phyloP scores from a whole-genome alignment of 345 rosid species.

The Citropsis articulata region DNA sequence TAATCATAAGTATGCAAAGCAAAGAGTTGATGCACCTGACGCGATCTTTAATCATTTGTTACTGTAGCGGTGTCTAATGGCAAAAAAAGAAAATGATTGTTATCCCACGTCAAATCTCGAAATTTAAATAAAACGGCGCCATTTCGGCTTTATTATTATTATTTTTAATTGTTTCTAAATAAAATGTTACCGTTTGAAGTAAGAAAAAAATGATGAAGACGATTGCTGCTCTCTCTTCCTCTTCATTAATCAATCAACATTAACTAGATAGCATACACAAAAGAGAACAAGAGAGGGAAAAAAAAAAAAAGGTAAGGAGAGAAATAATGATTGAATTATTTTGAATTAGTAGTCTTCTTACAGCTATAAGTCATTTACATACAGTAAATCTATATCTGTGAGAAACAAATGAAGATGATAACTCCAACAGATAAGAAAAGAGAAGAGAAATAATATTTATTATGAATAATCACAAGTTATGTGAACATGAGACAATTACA shows the following conservation, averaged over 20 bases:
- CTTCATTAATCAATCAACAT: too few relatives aligned
- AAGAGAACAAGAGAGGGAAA: background rate
- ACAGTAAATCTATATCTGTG: background rate
- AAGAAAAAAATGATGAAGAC: too few relatives aligned
- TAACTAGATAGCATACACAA: background rate
- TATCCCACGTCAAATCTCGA: too few relatives aligned
- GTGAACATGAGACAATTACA: background rate
- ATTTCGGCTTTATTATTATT: too few relatives aligned
- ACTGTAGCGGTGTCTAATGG: too few relatives aligned
- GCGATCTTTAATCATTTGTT: too few relatives aligned
- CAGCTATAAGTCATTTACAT: background rate
- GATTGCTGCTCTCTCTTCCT: too few relatives aligned
- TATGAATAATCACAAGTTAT: background rate
- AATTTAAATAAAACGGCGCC: too few relatives aligned
- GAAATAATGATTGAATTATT: background rate
- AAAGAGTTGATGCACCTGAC: conserved; percentile 19
- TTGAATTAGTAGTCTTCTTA: background rate
- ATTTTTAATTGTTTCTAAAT: too few relatives aligned
- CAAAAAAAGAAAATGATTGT: too few relatives aligned
- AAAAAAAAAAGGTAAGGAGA: background rate
- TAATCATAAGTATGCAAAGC: conserved; percentile 28
- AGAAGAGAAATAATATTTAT: background rate
- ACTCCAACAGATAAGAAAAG: background rate
- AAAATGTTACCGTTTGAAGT: too few relatives aligned
- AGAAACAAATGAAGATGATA: background rate